Evolutionary conservation across 2,329 filamentous ascomycete species (phyloP).

Genomic region (Exophiala spinifera): DNA sequence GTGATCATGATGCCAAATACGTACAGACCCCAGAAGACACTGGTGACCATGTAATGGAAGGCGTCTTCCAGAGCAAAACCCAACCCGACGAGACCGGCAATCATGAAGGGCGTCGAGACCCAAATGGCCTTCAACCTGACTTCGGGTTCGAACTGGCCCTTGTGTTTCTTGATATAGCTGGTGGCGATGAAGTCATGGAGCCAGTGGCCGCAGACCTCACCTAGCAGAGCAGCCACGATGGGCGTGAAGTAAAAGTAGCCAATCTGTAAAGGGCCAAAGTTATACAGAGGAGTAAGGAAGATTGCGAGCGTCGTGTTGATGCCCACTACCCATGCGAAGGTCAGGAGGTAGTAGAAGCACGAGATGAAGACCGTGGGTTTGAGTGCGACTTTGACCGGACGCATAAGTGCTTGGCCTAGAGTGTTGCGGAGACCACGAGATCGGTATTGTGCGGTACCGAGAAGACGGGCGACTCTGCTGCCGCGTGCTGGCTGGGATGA

Average conservation of each 20-base stretch:
- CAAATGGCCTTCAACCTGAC: constrained; percentile 51
- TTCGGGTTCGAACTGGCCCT: constrained; percentile 57
- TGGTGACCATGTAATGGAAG: constrained; percentile 54
- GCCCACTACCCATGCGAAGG: constrained; percentile 45
- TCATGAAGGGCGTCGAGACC: constrained; percentile 49
- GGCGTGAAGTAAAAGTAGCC: constrained; percentile 60
- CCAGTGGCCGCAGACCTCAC: constrained; percentile 55
- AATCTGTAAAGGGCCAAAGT: constrained; percentile 50
- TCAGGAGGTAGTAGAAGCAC: constrained; percentile 40
- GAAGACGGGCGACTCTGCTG: constrained; percentile 31
- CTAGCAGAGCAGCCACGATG: constrained; percentile 53
- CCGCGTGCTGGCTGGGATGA: constrained; percentile 26
- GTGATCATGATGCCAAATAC: constrained; percentile 39
- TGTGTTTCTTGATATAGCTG: constrained; percentile 46
- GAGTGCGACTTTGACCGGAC: constrained; percentile 37
- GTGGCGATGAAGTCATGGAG: constrained; percentile 52
- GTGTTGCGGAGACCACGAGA: constrained; percentile 33
- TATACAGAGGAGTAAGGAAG: constrained; percentile 51
- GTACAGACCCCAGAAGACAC: constrained; percentile 53
- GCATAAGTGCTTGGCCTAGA: constrained; percentile 36
- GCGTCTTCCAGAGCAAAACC: constrained; percentile 51
- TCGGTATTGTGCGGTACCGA: constrained; percentile 31
- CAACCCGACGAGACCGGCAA: constrained; percentile 50
- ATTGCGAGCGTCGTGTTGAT: constrained; percentile 57
- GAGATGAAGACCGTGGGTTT: constrained; percentile 40